Evolutionary conservation across 2,329 filamentous ascomycete genomes (phyloP), one percentile per base, ranked within the genome.

Genomic region (Scedosporium apiospermum): DNA sequence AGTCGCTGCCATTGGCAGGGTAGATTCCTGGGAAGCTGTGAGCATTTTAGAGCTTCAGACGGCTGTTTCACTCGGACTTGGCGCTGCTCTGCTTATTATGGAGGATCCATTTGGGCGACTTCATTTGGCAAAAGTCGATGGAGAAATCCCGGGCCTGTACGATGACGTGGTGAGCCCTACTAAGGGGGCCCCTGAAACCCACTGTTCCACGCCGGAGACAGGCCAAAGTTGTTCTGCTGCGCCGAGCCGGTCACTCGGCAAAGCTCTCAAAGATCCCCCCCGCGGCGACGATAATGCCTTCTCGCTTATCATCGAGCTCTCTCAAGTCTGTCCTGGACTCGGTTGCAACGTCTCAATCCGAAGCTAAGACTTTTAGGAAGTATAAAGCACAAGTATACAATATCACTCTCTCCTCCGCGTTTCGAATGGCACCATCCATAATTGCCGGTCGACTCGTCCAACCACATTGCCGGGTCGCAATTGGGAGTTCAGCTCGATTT

Each of bases 231-330:
- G 41, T 21, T 4, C 44, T 53, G 14, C 12, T 34, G 16, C 21
- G 60, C 60, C 60, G 27, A 61, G 60, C 60, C 60, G 60, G 60
- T 55, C 49, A 30, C 10, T 34, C 44, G 59, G 59, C 59, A 61
- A 26, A 61, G 44, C 59, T n/a, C n/a, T n/a, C n/a, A n/a, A n/a
- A n/a, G n/a, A n/a, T n/a, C n/a, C n/a, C n/a, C n/a, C n/a, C n/a
- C n/a, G n/a, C n/a, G n/a, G n/a, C n/a, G n/a, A n/a, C n/a, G 26
- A 26, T 9, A 27, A 27, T 14, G 18, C 5, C 1, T 3, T 14
- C 23, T 1, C 12, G 9, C 12, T 55, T 30, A 14, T 55, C 49
- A 14, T 55, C 49, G 12, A 23, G 21, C 34, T 38, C 34, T 38
- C 34, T 38, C 34, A 9, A 2, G 44, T 16, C 16, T 49, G 14